Conservation (phyloP, 106 monocot genomes). For the Ottelia alismoides region DNA sequence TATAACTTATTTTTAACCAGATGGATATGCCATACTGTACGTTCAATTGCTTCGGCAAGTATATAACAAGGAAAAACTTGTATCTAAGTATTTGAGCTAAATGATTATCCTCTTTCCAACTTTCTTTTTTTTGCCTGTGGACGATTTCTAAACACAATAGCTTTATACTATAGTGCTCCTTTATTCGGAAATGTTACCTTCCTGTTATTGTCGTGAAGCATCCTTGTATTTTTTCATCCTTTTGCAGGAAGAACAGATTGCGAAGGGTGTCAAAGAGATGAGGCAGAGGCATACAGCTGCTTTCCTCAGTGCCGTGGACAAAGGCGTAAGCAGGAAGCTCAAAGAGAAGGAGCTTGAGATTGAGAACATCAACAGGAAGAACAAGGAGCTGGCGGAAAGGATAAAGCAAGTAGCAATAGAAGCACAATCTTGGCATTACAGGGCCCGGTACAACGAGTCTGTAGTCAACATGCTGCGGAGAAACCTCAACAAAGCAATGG, state of each 20-base stretch:
- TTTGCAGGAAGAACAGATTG: constrained; percentile 39
- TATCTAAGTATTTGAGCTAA: too few relatives aligned
- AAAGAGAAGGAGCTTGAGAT: constrained; percentile 53
- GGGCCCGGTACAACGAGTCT: constrained; percentile 48
- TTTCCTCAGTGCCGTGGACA: constrained; percentile 25
- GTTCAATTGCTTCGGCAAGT: too few relatives aligned
- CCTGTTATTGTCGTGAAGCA: too few relatives aligned
- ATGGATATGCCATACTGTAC: too few relatives aligned
- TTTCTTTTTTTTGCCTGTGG: not conserved
- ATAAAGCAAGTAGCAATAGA: constrained; percentile 37
- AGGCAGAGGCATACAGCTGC: constrained; percentile 34
- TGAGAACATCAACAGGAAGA: constrained; percentile 38
- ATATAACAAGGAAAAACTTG: too few relatives aligned
- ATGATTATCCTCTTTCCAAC: too few relatives aligned
- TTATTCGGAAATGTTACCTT: too few relatives aligned
- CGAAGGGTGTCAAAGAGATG: constrained; percentile 44
- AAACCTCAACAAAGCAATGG: constrained; percentile 42
- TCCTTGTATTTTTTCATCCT: too few relatives aligned
- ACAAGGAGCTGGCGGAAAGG: constrained; percentile 37
- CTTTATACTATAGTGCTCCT: not conserved
- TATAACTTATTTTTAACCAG: too few relatives aligned
- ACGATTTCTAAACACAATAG: not conserved
- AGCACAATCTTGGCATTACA: constrained; percentile 50
- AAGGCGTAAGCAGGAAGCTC: constrained; percentile 17
- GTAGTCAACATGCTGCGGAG: constrained; percentile 33